These are phyloP conservation scores for Starmerella asiatica DNA, from an alignment of 805 yeast genomes.

Conservation along the genomic window DNA sequence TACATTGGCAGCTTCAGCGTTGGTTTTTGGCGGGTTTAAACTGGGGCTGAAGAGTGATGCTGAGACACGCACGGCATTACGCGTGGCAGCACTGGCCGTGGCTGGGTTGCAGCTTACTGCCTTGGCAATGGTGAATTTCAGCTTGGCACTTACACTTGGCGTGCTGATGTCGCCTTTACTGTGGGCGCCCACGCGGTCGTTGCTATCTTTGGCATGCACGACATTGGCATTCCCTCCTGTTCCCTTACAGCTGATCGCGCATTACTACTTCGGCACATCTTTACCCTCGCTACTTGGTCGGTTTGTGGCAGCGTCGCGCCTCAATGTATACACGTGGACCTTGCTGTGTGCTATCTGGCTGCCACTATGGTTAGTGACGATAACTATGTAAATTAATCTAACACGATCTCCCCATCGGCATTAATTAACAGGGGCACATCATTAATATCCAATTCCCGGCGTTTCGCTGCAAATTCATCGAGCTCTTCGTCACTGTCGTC, in stretches of 20 bases:
- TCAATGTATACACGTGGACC: conserved; percentile 80
- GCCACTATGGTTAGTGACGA: conserved; percentile 55
- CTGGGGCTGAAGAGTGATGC: not conserved
- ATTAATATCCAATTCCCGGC: not conserved
- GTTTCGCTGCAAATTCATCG: conserved; percentile 2
- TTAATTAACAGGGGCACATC: conserved; percentile 2
- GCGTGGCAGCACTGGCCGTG: conserved; percentile 40
- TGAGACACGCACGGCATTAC: conserved; percentile 21
- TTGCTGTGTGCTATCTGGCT: conserved; percentile 63
- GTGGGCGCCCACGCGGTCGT: conserved; percentile 39
- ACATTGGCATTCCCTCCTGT: conserved; percentile 36
- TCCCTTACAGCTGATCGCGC: conserved; percentile 26
- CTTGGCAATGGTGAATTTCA: conserved; percentile 66
- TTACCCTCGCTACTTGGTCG: conserved; percentile 36
- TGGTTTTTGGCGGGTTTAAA: not conserved
- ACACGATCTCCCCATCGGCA: conserved; percentile 5
- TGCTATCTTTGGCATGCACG: conserved; percentile 18
- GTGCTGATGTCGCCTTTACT: conserved; percentile 63
- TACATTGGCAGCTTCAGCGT: not conserved
- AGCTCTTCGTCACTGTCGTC: conserved; percentile 12
- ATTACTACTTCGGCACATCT: conserved; percentile 23
- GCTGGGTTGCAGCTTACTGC: conserved; percentile 59
- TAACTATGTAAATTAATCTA: not conserved
- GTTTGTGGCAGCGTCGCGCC: conserved; percentile 51
- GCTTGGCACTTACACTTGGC: conserved; percentile 64